Evolutionary conservation across 2,329 filamentous ascomycete species (phyloP).

Genomic region (Fonsecaea nubica): DNA sequence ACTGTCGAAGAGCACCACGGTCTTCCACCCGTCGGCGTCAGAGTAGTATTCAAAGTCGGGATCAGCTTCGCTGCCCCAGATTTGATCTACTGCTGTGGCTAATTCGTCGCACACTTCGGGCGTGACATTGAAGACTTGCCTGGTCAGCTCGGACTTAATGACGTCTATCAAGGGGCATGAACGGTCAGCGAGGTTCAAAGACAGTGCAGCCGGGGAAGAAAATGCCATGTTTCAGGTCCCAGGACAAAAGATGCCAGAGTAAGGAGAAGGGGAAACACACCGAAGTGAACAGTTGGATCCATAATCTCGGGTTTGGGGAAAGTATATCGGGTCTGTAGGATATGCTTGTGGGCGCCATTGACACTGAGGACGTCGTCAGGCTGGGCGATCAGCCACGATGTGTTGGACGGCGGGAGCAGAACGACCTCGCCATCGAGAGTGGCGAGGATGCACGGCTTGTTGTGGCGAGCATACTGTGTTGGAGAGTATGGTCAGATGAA

Average conservation of each 20-base stretch:
- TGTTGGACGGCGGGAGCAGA: constrained; percentile 45
- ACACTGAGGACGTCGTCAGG: constrained; percentile 50
- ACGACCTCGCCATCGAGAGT: constrained; percentile 35
- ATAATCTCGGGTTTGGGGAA: constrained; percentile 48
- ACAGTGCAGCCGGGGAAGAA: background rate
- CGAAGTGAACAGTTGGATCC: constrained; percentile 26
- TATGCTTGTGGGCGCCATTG: constrained; percentile 47
- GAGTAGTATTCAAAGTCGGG: constrained; percentile 3
- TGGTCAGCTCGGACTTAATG: constrained; percentile 38
- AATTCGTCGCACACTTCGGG: constrained; percentile 50
- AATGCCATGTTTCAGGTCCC: background rate
- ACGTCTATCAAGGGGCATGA: constrained; percentile 10
- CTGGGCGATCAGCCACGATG: constrained; percentile 52
- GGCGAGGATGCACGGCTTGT: constrained; percentile 20
- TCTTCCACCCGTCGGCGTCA: constrained; percentile 47
- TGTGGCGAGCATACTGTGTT: constrained; percentile 20
- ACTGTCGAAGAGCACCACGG: constrained; percentile 46
- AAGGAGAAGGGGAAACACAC: constrained; percentile 1
- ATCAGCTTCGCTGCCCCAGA: constrained; percentile 43
- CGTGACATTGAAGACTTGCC: constrained; percentile 51
- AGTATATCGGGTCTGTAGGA: constrained; percentile 47
- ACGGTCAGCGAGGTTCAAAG: background rate
- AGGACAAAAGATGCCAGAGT: background rate
- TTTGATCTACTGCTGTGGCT: constrained; percentile 42
- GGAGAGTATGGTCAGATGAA: background rate